These are phyloP conservation scores for Xanthoconium separans DNA, from an alignment of 1,284 basidiomycete genomes.

Conservation along the genomic window DNA sequence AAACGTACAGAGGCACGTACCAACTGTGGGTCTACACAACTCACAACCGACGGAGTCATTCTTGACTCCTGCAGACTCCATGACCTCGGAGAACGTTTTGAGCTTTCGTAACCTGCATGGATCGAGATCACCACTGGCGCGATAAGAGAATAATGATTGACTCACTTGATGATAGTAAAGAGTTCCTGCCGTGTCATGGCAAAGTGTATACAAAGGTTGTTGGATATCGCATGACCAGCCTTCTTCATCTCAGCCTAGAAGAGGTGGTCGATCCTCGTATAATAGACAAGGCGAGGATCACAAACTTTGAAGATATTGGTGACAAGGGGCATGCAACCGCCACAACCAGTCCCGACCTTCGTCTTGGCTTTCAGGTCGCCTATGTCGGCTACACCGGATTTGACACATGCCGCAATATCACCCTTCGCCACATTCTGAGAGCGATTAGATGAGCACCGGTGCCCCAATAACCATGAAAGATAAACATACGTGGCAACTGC, in stretches of 20 bases:
- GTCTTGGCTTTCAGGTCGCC: conserved; percentile 65
- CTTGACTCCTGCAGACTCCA: conserved; percentile 51
- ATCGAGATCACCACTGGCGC: neutral
- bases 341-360: conserved; percentile 74
- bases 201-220: conserved; percentile 70
- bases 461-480: neutral
- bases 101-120: conserved; percentile 56
- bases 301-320: conserved; percentile 49
- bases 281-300: neutral
- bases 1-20: conserved; percentile 29
- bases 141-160: neutral
- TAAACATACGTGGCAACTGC: conserved; percentile 55
- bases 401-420: conserved; percentile 53
- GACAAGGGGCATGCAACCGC: conserved; percentile 65
- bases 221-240: conserved; percentile 60
- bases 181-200: conserved; percentile 67
- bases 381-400: conserved; percentile 51
- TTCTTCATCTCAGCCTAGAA: conserved; percentile 67
- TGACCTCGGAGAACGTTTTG: conserved; percentile 55
- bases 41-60: conserved; percentile 65
- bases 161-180: conserved; percentile 62
- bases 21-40: conserved; percentile 71
- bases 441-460: neutral
- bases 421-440: conserved; percentile 65
- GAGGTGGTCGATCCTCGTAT: neutral